Evolutionary conservation across 139 green algal genomes (phyloP), one percentile per base, ranked within the genome.

Genomic region (Eudorina sp.): DNA sequence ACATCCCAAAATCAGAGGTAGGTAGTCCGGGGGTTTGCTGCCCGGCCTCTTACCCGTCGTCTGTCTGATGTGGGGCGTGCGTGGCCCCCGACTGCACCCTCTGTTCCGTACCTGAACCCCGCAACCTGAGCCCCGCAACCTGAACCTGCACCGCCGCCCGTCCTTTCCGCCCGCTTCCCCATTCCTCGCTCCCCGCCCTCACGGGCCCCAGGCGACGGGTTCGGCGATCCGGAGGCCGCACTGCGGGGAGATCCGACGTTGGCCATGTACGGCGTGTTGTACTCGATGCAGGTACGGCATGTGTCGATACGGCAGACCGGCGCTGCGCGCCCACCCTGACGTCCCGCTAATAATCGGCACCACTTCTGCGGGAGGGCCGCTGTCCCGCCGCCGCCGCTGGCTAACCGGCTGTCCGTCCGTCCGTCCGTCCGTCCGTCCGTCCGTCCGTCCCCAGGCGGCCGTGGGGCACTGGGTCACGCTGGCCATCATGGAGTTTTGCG

Each of bases 401-500:
- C n/a, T n/a, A n/a, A n/a, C n/a, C n/a, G n/a, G n/a, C n/a, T n/a
- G n/a, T n/a, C n/a, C n/a, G n/a, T n/a, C n/a, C n/a, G n/a, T n/a
- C n/a, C n/a, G n/a, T n/a, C n/a, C n/a, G n/a, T n/a, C n/a, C n/a
- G n/a, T n/a, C n/a, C n/a, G n/a, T n/a, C n/a, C n/a, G n/a, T n/a
- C n/a, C n/a, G n/a, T n/a, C n/a, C n/a, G n/a, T n/a, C 51, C 51
- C 27, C 53, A 84, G 77, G 77, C 77, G 3, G 41, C 19, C 8
- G 45, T 45, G 19, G 77, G 77, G 0, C 77, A 84, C 46, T 70
- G 8, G 36, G 19, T 84, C 53, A 40, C 29, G 53, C 5, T 84
- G 21, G 51, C 36, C 3, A 58, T 84, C 1, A 21, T 53, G 77
- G 53, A 84, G 77, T 73, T 55, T 36, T 84, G 77, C 77, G 53